Base-by-base conservation (phyloP, 768 basidiomycete genomes). In the Dendrothele bispora region DNA sequence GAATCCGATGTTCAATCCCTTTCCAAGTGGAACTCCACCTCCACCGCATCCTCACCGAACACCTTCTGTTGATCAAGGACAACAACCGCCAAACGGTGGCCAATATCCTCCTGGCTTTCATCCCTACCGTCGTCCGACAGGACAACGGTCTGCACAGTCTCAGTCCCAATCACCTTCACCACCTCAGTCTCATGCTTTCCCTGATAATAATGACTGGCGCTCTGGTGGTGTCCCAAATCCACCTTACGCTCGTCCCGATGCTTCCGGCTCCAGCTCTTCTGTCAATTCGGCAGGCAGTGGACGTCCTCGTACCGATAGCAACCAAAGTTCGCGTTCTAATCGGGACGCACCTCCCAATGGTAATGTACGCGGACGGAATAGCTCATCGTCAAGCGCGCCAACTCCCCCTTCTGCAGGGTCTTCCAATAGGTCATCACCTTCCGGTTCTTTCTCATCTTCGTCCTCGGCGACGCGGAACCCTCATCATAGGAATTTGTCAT, bases 161-260 rank as follows among this genome's bases (percentile, higher is more conserved):
- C 60, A 65, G 8, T 8, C 58, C 3, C 21, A 14, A 18, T n/a
- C n/a, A n/a, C n/a, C n/a, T n/a, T n/a, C n/a, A n/a, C n/a, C n/a
- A n/a, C n/a, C n/a, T n/a, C n/a, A n/a, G n/a, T 28, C 41, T 11
- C 59, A 57, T 7, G 12, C 50, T 18, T 51, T 64, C 30, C 65
- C 65, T 59, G 38, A 28, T 20, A 59, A 59, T 26, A 45, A 55
- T 37, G 83, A 86, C 46, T 79, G 82, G 78, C 78, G 80, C 43
- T 58, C 71, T 20, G 58, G 62, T 32, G 69, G 69, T 8, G 60
- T 72, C 5, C 83, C 85, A 51, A 83, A 85, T 54, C 87, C 88
- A 7, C 89, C 91, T 1, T 92, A 91, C 63, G 84, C 80, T 22
- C 83, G 88, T 49, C 77, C 81, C 20, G 89, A 91, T 48, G 89